Evolutionary conservation across 75 land plant genomes (phyloP).

Genomic region (Picea sitchensis): DNA sequence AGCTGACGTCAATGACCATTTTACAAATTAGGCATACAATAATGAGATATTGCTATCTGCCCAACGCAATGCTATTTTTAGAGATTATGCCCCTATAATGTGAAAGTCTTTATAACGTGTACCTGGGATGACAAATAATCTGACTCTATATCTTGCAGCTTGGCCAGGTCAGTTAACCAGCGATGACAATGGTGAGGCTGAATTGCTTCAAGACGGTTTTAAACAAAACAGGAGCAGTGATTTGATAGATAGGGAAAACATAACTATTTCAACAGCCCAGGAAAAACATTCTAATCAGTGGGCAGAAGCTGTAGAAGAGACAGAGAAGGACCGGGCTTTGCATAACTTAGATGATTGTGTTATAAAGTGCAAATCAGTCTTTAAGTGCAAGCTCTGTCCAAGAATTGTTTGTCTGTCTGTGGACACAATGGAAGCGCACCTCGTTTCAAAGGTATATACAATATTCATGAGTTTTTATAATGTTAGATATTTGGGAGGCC

Average conservation of each 20-base stretch:
- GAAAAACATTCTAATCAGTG: constrained; percentile 8
- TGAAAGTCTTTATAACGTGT: neutral
- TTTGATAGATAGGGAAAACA: constrained; percentile 2
- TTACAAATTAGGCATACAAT: constrained; percentile 1
- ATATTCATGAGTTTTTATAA: neutral
- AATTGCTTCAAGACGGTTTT: neutral
- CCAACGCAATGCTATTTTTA: too few species aligned
- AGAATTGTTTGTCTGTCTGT: constrained; percentile 58
- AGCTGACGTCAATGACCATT: neutral
- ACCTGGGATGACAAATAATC: neutral
- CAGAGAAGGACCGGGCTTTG: neutral
- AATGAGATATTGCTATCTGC: neutral
- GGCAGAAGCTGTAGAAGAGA: constrained; percentile 13
- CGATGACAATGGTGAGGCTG: neutral
- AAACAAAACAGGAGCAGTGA: neutral
- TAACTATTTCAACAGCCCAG: neutral
- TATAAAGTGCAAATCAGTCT: constrained; percentile 49
- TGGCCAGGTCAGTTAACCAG: constrained; percentile 2
- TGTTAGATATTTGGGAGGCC: neutral
- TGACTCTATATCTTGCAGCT: neutral
- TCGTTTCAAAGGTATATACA: constrained; percentile 59
- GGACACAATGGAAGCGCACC: constrained; percentile 54
- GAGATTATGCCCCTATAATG: neutral
- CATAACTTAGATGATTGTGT: constrained; percentile 29
- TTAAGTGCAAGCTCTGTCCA: constrained; percentile 73